These are phyloP conservation scores for Osmanthus fragrans DNA, from an alignment of 257 asterid genomes.

Conservation along the genomic window DNA sequence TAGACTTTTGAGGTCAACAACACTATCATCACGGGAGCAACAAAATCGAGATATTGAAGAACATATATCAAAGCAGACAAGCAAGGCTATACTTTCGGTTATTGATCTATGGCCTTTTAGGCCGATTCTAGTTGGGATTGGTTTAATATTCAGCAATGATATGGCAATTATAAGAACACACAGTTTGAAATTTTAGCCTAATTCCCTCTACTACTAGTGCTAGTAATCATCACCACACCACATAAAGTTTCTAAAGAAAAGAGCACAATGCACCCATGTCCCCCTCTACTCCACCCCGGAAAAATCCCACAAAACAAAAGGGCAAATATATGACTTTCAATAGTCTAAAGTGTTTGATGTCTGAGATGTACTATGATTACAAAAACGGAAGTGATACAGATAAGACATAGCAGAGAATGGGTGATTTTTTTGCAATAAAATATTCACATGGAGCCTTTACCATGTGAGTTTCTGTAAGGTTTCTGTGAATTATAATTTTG, in stretches of 20 bases:
- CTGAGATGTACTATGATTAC: no score
- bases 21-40: not conserved
- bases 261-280: not conserved
- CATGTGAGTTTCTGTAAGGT: no score
- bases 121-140: conserved; percentile 28
- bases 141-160: conserved; percentile 46
- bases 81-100: conserved; percentile 49
- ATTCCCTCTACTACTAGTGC: conserved; percentile 27
- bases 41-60: conserved; percentile 5
- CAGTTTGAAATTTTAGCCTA: conserved; percentile 13
- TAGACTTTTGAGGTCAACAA: not conserved
- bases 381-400: no score
- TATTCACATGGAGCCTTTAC: no score
- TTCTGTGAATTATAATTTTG: no score
- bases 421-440: no score
- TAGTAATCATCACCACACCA: conserved; percentile 39
- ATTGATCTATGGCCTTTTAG: not conserved
- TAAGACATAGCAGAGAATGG: no score
- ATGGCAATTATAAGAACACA: conserved; percentile 42
- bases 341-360: not conserved
- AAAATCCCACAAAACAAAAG: not conserved
- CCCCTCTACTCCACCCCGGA: not conserved
- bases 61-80: conserved; percentile 26
- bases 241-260: conserved; percentile 20
- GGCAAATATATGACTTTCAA: not conserved